Evolutionary conservation across 306 rosid species (phyloP).

Genomic region (Trichosanthes cucumerina): DNA sequence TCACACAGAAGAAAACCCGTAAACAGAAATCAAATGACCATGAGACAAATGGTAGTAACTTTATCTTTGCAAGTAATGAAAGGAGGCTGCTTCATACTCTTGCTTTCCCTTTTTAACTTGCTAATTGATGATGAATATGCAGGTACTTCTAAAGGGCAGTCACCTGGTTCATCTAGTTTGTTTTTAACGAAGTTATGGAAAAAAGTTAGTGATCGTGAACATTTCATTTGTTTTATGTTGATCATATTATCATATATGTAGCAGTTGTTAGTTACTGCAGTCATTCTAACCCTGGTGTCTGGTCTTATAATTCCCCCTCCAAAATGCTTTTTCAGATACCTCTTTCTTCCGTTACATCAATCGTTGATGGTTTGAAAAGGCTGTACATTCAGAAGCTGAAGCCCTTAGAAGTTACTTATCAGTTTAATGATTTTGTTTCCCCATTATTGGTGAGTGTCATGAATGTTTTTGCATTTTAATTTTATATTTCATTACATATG

Average conservation of each 20-base stretch:
- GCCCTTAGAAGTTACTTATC: constrained; percentile 78
- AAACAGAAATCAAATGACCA: constrained; percentile 33
- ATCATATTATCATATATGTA: background rate
- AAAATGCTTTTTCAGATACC: constrained; percentile 33
- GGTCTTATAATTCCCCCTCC: background rate
- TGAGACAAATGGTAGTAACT: constrained; percentile 34
- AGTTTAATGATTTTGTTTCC: constrained; percentile 75
- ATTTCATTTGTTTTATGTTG: background rate
- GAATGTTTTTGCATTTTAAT: background rate
- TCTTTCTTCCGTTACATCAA: constrained; percentile 72
- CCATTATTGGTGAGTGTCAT: constrained; percentile 52
- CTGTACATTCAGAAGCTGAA: constrained; percentile 84
- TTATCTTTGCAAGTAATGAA: constrained; percentile 16
- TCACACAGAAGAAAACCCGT: constrained; percentile 52
- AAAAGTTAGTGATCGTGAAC: constrained; percentile 30
- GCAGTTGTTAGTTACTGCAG: constrained; percentile 2
- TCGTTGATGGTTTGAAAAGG: constrained; percentile 75
- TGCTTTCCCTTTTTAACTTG: constrained; percentile 7
- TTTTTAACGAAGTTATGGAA: constrained; percentile 56
- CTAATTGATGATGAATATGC: constrained; percentile 20
- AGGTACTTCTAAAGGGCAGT: constrained; percentile 35
- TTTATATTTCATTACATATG: constrained; percentile 2
- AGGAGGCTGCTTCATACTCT: constrained; percentile 2
- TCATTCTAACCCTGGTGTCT: background rate
- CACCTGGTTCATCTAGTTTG: constrained; percentile 51